Conservation (phyloP, 257 asterid species). For the Coffea canephora region DNA sequence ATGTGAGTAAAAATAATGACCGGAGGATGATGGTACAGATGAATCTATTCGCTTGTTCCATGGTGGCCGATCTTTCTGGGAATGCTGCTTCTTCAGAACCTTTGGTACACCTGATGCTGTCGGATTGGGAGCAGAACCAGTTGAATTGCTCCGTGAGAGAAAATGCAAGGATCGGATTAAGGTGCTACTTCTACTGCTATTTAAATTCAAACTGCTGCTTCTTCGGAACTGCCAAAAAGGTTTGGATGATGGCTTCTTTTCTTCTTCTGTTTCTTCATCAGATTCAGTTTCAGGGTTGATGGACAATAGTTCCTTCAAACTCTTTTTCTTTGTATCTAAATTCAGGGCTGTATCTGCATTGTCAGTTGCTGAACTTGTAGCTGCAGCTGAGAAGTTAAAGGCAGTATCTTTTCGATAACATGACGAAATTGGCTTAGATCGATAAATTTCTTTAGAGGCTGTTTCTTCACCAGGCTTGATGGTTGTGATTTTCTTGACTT, state of each 20-base stretch:
- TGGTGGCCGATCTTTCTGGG: constrained; percentile 36
- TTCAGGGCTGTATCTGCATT: not conserved
- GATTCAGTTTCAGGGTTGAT: constrained; percentile 26
- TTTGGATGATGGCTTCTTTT: constrained; percentile 24
- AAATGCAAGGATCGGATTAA: constrained; percentile 58
- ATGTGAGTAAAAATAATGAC: constrained; percentile 28
- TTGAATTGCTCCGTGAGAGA: constrained; percentile 69
- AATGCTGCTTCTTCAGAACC: constrained; percentile 44
- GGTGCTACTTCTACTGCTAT: constrained; percentile 31
- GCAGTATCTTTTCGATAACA: not conserved
- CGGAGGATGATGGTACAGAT: constrained; percentile 25
- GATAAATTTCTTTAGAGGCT: constrained; percentile 9
- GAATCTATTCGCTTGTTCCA: constrained; percentile 28
- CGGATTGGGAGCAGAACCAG: constrained; percentile 72
- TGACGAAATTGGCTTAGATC: constrained; percentile 20
- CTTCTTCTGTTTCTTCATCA: constrained; percentile 27
- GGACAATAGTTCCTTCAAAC: constrained; percentile 61
- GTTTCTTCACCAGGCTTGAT: not conserved
- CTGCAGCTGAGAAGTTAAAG: not conserved
- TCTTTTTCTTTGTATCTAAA: constrained; percentile 40
- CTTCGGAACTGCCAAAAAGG: constrained; percentile 78
- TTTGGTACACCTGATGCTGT: constrained; percentile 32
- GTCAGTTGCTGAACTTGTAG: not conserved
- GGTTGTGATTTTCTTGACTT: constrained; percentile 36
- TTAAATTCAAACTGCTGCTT: constrained; percentile 64